These are phyloP conservation scores for Aspergillus luchuensis DNA, from an alignment of 2,329 filamentous ascomycete species.

Conservation along the genomic window DNA sequence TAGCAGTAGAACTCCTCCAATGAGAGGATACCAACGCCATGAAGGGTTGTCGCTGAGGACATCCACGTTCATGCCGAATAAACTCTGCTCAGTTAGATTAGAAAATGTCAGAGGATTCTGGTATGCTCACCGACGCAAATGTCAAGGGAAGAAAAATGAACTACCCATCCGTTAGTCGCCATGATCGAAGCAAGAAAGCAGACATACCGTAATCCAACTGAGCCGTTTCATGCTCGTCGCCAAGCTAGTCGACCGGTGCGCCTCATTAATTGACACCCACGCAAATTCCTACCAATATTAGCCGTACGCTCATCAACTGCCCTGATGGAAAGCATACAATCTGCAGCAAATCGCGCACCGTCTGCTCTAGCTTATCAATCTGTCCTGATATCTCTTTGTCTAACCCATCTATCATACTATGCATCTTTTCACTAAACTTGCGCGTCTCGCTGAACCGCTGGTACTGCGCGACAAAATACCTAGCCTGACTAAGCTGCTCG, in stretches of 20 bases:
- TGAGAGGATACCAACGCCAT: conserved; percentile 17
- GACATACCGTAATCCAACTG: conserved; percentile 20
- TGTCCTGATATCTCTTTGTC: conserved; percentile 16
- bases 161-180: conserved; percentile 1
- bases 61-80: conserved; percentile 21
- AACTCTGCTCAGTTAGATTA: conserved; percentile 12
- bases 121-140: conserved; percentile 16
- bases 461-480: conserved; percentile 17
- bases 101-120: background rate
- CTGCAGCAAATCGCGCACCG: conserved; percentile 18
- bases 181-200: background rate
- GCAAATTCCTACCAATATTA: conserved; percentile 17
- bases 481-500: conserved; percentile 17
- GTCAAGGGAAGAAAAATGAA: conserved; percentile 19
- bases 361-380: conserved; percentile 21
- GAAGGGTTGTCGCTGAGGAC: conserved; percentile 12
- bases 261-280: conserved; percentile 22
- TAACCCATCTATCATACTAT: conserved; percentile 9
- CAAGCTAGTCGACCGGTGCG: conserved; percentile 20
- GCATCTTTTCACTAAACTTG: conserved; percentile 16
- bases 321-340: conserved; percentile 7
- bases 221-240: conserved; percentile 20
- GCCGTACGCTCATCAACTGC: too few species aligned
- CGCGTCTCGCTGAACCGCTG: conserved; percentile 20
- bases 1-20: conserved; percentile 12